Evolutionary conservation across 495 filamentous ascomycete genomes (phyloP), one percentile per base, ranked within the genome.

Genomic region (Letharia lupina): DNA sequence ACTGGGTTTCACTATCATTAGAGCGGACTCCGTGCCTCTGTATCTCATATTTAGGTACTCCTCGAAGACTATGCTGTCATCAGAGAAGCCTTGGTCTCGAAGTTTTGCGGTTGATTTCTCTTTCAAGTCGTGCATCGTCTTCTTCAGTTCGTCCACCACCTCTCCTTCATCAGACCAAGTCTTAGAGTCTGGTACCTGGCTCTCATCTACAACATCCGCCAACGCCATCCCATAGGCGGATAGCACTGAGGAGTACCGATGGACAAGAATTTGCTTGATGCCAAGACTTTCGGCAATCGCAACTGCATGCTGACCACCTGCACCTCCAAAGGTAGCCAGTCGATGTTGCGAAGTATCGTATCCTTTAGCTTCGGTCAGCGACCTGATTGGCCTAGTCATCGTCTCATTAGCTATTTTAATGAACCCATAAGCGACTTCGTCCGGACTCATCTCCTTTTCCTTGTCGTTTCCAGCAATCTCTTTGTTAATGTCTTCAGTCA

Each of bases 161-260:
- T 80, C 76, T 28, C 82, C 81, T 37, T 80, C 64, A n/a, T 85
- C 83, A 12, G 77, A 76, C 87, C 90, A 93, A 4, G 90, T 83
- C n/a, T 83, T 84, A 6, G 91, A 94, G 54, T 91, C 91, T 10
- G 94, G 94, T 70, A 93, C 91, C 70, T 97, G 93, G 44, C 86
- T 81, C 75, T 98, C 94, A 60, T 96, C 89, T 16, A 97, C 93
- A 1, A 96, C 92, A 72, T 98, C 93, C 8, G 94, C 94, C 33
- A 98, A 75, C 4, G 91, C 91, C 93, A 98, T 97, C 20, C 94
- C 94, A 69, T 97, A 98, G 4, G 94, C 94, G 1, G 92, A 96
- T 0, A 98, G 82, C 3, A 98, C 91, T 0, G 93, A 96, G 0
- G 93, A 96, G 73, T 97, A 96, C 48, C 89, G 82, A 72, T 97